Evolutionary conservation across 306 rosid species (phyloP).

Genomic region (Vachellia collinsii): DNA sequence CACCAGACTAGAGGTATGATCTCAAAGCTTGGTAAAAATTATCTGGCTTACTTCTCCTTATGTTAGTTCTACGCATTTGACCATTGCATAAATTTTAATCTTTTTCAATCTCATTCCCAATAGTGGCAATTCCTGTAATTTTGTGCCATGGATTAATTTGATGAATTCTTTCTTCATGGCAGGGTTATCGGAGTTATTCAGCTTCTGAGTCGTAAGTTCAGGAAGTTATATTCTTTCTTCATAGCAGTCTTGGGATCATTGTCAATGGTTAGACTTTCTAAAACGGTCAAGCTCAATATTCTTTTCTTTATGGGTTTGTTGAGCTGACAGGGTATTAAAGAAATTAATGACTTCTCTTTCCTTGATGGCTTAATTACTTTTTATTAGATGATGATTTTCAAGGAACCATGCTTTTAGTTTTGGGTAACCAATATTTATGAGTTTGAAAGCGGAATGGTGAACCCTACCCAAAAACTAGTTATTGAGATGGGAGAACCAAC

Average conservation of each 20-base stretch:
- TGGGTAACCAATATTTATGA: background rate
- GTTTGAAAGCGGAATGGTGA: background rate
- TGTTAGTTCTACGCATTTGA: constrained; percentile 18
- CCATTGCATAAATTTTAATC: constrained; percentile 20
- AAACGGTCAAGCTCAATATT: constrained; percentile 4
- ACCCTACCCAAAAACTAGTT: too few species aligned
- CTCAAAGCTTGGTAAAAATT: constrained; percentile 10
- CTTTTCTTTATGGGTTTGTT: background rate
- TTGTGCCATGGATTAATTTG: constrained; percentile 30
- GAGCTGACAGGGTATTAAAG: constrained; percentile 7
- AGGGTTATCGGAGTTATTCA: constrained; percentile 90
- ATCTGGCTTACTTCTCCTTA: background rate
- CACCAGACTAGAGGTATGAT: constrained; percentile 87
- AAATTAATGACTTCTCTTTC: background rate
- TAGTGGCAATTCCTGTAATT: background rate
- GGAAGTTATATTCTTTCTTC: constrained; percentile 32
- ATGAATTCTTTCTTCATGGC: constrained; percentile 43
- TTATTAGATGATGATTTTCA: constrained; percentile 1
- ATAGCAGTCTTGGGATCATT: constrained; percentile 14
- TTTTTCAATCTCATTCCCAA: constrained; percentile 25
- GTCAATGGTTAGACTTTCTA: constrained; percentile 31
- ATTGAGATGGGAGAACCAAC: too few species aligned
- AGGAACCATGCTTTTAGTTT: background rate
- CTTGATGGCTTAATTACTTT: constrained; percentile 1
- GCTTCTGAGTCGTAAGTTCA: constrained; percentile 88